Evolutionary conservation across 768 basidiomycete genomes (phyloP).

Genomic region (Boletus rufocinnamomeus): DNA sequence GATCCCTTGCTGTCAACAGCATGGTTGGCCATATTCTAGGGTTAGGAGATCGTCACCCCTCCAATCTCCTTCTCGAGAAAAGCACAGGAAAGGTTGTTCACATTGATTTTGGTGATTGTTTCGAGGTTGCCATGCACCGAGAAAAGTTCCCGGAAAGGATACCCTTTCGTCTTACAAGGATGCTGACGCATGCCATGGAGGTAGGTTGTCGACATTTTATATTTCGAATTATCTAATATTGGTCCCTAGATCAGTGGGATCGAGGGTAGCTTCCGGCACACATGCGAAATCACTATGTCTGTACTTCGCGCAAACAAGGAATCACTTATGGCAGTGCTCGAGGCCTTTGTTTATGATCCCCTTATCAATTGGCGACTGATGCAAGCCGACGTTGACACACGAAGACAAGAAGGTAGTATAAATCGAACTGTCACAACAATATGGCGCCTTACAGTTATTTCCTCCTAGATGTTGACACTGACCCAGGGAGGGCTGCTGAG

Average conservation of each 20-base stretch:
- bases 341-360: conserved; percentile 98
- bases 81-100: conserved; percentile 94
- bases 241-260: conserved; percentile 88
- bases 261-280: conserved; percentile 93
- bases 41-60: conserved; percentile 96
- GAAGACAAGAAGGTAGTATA: conserved; percentile 64
- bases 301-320: conserved; percentile 97
- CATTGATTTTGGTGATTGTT: conserved; percentile 97
- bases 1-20: conserved; percentile 93
- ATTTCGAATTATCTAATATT: conserved; percentile 5
- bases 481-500: conserved; percentile 60
- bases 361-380: conserved; percentile 96
- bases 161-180: conserved; percentile 95
- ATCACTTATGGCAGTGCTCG: conserved; percentile 97
- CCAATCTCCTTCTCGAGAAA: conserved; percentile 90
- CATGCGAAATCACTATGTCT: conserved; percentile 97
- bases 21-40: conserved; percentile 99
- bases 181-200: conserved; percentile 99
- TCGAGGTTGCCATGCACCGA: conserved; percentile 96
- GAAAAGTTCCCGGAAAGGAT: conserved; percentile 99
- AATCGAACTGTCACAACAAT: conserved; percentile 2
- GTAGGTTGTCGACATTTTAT: conserved; percentile 41
- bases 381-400: conserved; percentile 76
- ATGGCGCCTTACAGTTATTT: conserved; percentile 1
- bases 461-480: conserved; percentile 42